Evolutionary conservation across 805 yeast species (phyloP), one percentile per base, ranked within the genome.

Genomic region (Blastobotrys muscicola): DNA sequence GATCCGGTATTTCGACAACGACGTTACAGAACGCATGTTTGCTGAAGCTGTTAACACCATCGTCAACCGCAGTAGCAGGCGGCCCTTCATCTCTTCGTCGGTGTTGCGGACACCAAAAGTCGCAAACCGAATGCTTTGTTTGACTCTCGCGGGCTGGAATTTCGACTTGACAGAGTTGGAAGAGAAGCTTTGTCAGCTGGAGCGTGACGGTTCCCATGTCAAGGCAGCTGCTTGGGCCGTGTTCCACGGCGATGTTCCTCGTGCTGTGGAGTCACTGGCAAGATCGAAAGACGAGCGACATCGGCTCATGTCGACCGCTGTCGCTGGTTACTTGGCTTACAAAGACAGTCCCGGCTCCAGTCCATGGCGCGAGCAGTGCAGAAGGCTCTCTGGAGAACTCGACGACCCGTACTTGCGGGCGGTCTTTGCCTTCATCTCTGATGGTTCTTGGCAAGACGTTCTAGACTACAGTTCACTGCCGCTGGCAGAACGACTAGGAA

Each of bases 191-290:
- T 63, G 65, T 15, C 67, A 69, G 34, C 68, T 90, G 34, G 75
- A 80, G 15, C 61, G 65, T 0, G 60, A 66, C 11, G 87, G 83
- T 0, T 73, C 75, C 46, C 74, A 74, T 49, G 95, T 87, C 48
- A 80, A 90, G 57, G 97, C 98, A 0, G 98, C 97, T 1, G 97
- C 94, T 0, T 85, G 95, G 94, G 97, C 97, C 0, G 89, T 87
- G 0, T 90, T 90, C 61, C 90, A 85, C 58, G 96, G 95, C 5
- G 85, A 87, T 59, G 83, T 90, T 2, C 72, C 75, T 2, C 72
- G 78, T 40, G 95, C 97, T 0, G 83, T 89, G 3, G 78, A 76
- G 36, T 81, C 86, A n/a, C 66, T 90, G 43, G 77, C 84, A 0
- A 69, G 75, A n/a, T 76, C 95, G 1, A 78, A 78, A 39, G 79